phyloP scores from a whole-genome alignment of 2,329 filamentous ascomycete species.

The Diaporthe caulivora region DNA sequence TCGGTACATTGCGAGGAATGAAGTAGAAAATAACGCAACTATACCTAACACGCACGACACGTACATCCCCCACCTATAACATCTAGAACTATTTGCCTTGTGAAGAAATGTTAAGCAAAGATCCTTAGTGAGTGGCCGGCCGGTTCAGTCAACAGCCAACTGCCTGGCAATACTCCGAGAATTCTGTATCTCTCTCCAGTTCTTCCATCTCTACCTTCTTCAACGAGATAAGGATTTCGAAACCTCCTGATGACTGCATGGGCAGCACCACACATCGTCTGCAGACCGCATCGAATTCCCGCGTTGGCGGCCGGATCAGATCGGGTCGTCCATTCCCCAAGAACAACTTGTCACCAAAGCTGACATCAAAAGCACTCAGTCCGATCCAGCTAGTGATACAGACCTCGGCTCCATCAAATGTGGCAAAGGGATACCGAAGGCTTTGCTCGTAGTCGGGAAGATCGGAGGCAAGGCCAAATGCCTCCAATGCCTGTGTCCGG shows the following conservation, averaged over 20 bases:
- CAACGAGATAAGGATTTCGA: neutral
- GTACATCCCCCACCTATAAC: too few relatives aligned
- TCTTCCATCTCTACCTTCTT: neutral
- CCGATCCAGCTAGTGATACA: constrained; percentile 1
- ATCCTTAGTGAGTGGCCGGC: neutral
- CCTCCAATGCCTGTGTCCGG: neutral
- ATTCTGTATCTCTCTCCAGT: neutral
- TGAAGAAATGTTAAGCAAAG: neutral
- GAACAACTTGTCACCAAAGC: neutral
- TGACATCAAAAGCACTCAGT: neutral
- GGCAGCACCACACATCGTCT: neutral
- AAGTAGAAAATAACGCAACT: too few relatives aligned
- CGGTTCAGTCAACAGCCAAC: neutral
- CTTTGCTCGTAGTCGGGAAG: neutral
- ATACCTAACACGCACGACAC: too few relatives aligned
- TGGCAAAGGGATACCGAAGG: neutral
- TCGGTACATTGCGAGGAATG: too few relatives aligned
- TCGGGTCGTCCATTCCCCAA: neutral
- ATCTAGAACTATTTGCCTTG: too few relatives aligned
- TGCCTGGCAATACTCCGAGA: neutral
- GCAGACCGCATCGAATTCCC: neutral
- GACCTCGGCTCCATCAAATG: neutral
- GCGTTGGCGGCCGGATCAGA: neutral
- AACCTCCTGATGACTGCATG: neutral
- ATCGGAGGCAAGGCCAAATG: neutral